These are phyloP conservation scores for Fusarium siculi DNA, from an alignment of 2,329 filamentous ascomycete species.

Conservation along the genomic window DNA sequence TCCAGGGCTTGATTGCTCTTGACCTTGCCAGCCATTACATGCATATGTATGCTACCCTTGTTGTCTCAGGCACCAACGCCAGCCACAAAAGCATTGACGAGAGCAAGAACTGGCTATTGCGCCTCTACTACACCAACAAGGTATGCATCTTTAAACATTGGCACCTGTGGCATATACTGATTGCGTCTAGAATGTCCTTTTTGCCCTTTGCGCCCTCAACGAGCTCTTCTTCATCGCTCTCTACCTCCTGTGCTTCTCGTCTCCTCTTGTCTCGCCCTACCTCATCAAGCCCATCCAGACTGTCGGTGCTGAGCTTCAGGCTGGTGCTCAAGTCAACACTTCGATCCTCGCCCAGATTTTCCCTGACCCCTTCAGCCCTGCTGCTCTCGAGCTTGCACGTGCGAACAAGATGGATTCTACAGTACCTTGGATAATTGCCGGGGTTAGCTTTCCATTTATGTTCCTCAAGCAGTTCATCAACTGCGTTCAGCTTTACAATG, in stretches of 20 bases:
- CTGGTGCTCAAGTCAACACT: slow-evolving; percentile 76
- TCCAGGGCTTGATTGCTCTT: slow-evolving; percentile 91
- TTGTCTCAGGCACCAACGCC: slow-evolving; percentile 81
- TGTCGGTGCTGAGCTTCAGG: slow-evolving; percentile 64
- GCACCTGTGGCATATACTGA: slow-evolving; percentile 1
- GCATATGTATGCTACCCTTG: slow-evolving; percentile 97
- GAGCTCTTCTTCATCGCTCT: slow-evolving; percentile 98
- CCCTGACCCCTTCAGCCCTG: slow-evolving; percentile 89
- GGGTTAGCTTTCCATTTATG: slow-evolving; percentile 88
- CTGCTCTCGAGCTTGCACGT: slow-evolving; percentile 88
- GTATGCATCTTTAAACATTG: slow-evolving; percentile 58
- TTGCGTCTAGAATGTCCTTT: slow-evolving; percentile 78
- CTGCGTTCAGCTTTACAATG: slow-evolving; percentile 91
- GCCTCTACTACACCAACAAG: slow-evolving; percentile 97
- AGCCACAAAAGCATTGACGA: slow-evolving; percentile 96
- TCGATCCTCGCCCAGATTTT: slow-evolving; percentile 80
- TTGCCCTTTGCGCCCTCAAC: slow-evolving; percentile 89
- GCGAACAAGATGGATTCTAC: slow-evolving; percentile 91
- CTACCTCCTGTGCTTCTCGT: slow-evolving; percentile 97
- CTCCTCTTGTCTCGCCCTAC: slow-evolving; percentile 86
- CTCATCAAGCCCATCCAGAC: slow-evolving; percentile 74
- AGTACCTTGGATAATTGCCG: slow-evolving; percentile 76
- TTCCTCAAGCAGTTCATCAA: slow-evolving; percentile 93
- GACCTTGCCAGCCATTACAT: slow-evolving; percentile 98
- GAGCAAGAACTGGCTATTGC: slow-evolving; percentile 87